Evolutionary conservation across 495 filamentous ascomycete species (phyloP).

Genomic region (Niebla homalea): DNA sequence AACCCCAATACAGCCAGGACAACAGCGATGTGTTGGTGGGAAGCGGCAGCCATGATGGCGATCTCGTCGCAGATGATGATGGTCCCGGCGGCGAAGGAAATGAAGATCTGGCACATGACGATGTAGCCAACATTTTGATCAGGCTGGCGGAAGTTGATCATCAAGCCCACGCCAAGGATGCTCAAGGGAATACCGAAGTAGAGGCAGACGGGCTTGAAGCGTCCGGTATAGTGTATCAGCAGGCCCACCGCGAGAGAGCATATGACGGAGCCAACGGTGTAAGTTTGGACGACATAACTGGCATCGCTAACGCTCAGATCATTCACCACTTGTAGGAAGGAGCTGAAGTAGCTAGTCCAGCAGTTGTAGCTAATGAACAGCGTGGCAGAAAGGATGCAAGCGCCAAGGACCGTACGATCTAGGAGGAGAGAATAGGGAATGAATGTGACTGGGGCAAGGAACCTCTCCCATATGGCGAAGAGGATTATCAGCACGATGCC

Average conservation of each 20-base stretch:
- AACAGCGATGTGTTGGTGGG: constrained; percentile 53
- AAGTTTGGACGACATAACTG: constrained; percentile 54
- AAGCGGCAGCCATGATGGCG: constrained; percentile 50
- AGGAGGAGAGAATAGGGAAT: constrained; percentile 46
- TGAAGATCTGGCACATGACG: constrained; percentile 69
- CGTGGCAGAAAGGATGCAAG: constrained; percentile 39
- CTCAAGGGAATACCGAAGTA: constrained; percentile 50
- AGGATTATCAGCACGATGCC: constrained; percentile 41
- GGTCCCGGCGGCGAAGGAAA: constrained; percentile 54
- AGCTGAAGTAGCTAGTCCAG: constrained; percentile 55
- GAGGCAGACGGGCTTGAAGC: constrained; percentile 43
- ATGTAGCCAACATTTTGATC: constrained; percentile 48
- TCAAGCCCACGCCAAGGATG: constrained; percentile 49
- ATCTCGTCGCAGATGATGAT: constrained; percentile 52
- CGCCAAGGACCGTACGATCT: constrained; percentile 52
- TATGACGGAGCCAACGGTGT: constrained; percentile 56
- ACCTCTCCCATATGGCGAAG: constrained; percentile 49
- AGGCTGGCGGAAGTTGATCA: constrained; percentile 53
- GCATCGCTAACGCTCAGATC: constrained; percentile 40
- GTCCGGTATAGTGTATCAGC: constrained; percentile 40
- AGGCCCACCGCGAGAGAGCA: constrained; percentile 42
- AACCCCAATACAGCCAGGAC: constrained; percentile 50
- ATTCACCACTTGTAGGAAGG: constrained; percentile 62
- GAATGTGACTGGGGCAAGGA: constrained; percentile 41
- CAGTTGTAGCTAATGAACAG: constrained; percentile 53